A percentile compares a stretch with the other conserved stretches of the same genome.
phyloP scores from a whole-genome alignment of 768 basidiomycete genomes.

The Calocybe cyanea region DNA sequence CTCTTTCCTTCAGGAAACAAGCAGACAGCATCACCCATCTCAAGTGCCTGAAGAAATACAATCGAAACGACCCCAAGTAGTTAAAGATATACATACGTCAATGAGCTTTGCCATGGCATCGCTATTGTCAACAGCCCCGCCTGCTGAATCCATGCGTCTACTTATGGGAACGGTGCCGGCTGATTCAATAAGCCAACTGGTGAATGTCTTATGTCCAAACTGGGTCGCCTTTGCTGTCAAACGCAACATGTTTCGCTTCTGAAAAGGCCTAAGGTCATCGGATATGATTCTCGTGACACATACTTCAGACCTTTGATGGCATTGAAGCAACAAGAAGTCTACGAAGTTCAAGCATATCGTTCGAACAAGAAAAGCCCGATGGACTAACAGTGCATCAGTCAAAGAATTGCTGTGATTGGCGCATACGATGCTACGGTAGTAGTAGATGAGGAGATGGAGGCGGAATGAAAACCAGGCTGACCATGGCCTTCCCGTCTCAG shows the following conservation, averaged over 20 bases:
- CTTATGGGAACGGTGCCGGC: constrained; percentile 85
- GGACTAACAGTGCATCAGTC: constrained; percentile 73
- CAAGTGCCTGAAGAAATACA: constrained; percentile 57
- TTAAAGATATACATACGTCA: constrained; percentile 39
- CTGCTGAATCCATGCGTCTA: constrained; percentile 64
- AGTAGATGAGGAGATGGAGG: constrained; percentile 3
- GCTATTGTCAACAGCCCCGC: constrained; percentile 59
- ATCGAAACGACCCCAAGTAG: not conserved
- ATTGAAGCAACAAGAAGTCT: constrained; percentile 75
- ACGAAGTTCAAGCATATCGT: not conserved
- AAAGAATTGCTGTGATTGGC: constrained; percentile 86
- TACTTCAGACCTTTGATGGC: constrained; percentile 52
- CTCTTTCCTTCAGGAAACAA: constrained; percentile 87
- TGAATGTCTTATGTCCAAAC: constrained; percentile 80
- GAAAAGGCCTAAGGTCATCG: not conserved
- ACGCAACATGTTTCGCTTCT: constrained; percentile 78
- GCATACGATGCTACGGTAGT: constrained; percentile 65
- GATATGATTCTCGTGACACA: not conserved
- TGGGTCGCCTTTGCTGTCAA: constrained; percentile 87
- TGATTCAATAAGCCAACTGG: constrained; percentile 86
- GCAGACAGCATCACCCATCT: constrained; percentile 74
- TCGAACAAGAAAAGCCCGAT: not conserved
- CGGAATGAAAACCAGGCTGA: constrained; percentile 23
- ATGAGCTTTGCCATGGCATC: constrained; percentile 65
- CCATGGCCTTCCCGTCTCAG: constrained; percentile 73